Base-by-base conservation (phyloP, 129 eudicot species). In the Artemisia annua region DNA sequence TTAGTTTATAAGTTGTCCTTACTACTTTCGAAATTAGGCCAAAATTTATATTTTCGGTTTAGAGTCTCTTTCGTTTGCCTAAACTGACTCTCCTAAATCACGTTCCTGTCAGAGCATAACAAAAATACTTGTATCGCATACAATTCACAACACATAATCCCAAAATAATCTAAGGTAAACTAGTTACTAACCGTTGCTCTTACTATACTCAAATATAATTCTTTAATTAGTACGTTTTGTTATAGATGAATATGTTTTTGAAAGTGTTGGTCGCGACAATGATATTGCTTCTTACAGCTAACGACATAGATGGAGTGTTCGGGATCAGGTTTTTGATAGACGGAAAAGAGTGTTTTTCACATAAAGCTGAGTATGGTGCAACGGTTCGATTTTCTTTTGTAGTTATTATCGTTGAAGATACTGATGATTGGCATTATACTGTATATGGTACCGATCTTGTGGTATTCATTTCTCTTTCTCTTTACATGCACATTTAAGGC, bases 301-400 rank as follows among this genome's bases (percentile, higher is more conserved):
- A 78, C n/a, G n/a, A n/a, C 65, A 15, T 78, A 48, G 81, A 76
- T 22, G 84, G 92, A 20, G 22, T 20, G 22, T 20, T 20, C 22
- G 22, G 96, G 69, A 83, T 91, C 18, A 82, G 97, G 76, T 82
- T 91, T 79, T 82, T 84, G 51, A 80, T 91, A 63, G 97, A 91
- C 44, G 74, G 87, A 59, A 89, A 80, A 75, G 97, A 88, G 64
- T 91, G 22, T 62, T 76, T 86, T 5, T 88, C 92, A 1, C 90
- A 88, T 67, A 88, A 91, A 75, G 96, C 73, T 15, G 86, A 86
- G 76, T 69, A 73, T 52, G 97, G 92, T 63, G 84, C 80, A 11
- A 88, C 85, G 3, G 87, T 91, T 63, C 88, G 87, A 50, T 73
- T 68, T 12, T 88, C 97, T n/a, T 88, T 91, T 74, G 96, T 91